phyloP scores from a whole-genome alignment of 192 early-diverging fungal genomes.

The Obelidium mucronatum region DNA sequence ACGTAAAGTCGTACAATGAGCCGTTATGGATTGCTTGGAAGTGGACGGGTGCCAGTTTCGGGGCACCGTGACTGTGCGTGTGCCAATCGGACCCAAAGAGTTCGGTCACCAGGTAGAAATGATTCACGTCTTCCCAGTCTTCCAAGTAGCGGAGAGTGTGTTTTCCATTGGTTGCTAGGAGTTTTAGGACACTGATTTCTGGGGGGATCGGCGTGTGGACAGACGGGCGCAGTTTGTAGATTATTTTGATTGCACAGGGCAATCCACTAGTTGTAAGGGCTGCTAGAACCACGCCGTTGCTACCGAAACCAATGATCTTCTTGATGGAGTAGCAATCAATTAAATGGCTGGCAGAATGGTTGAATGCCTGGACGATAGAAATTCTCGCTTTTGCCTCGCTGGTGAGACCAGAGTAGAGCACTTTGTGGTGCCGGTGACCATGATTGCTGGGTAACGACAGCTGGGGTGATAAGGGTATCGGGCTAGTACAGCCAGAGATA shows the following conservation, averaged over 20 bases:
- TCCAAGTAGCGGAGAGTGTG: neutral
- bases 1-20: neutral
- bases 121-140: conserved; percentile 19
- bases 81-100: conserved; percentile 20
- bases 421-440: neutral
- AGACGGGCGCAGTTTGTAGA: neutral
- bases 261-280: neutral
- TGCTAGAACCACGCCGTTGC: neutral
- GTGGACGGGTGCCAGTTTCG: neutral
- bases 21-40: neutral
- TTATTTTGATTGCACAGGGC: conserved; percentile 8
- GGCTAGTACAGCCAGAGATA: neutral
- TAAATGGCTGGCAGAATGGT: neutral
- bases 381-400: conserved; percentile 13
- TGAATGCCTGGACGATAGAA: neutral
- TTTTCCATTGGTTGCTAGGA: neutral
- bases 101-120: conserved; percentile 22
- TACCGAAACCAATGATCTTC: neutral
- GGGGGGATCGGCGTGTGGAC: neutral
- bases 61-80: neutral
- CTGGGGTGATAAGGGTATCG: neutral
- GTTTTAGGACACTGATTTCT: neutral
- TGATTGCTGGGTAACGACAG: neutral
- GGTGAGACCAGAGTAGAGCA: conserved; percentile 1
- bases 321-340: neutral